Evolutionary conservation across 148 eudicot species (phyloP).

Genomic region (Drosera capensis): DNA sequence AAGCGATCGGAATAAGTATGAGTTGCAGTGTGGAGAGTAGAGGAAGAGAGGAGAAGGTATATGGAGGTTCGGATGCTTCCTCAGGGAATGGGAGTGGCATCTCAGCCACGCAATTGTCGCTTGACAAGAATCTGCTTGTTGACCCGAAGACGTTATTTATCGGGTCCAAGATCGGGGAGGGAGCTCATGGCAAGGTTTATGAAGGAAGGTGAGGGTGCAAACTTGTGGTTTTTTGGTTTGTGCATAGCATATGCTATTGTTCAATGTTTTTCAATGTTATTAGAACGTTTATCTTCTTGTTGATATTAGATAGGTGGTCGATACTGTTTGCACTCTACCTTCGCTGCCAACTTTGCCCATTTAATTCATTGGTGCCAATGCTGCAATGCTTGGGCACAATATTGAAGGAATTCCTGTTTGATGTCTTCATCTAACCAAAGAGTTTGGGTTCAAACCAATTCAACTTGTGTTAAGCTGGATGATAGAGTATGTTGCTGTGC

Average conservation of each 20-base stretch:
- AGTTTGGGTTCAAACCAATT: no score
- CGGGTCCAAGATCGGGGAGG: slow-evolving; percentile 73
- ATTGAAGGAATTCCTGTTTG: no score
- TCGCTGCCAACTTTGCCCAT: no score
- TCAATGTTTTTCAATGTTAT: neutral
- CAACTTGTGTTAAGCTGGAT: no score
- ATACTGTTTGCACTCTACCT: neutral
- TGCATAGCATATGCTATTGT: no score
- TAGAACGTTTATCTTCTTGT: neutral
- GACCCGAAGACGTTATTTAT: slow-evolving; percentile 69
- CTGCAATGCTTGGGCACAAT: no score
- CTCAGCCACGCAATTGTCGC: slow-evolving; percentile 22
- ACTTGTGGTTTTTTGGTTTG: neutral
- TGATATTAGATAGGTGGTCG: neutral
- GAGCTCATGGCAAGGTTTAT: slow-evolving; percentile 80
- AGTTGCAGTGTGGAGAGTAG: slow-evolving; percentile 27
- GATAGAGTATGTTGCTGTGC: no score
- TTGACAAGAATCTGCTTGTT: slow-evolving; percentile 59
- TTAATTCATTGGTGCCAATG: no score
- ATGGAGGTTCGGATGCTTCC: slow-evolving; percentile 8
- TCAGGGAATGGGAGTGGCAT: slow-evolving; percentile 32
- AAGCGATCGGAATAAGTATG: slow-evolving; percentile 24
- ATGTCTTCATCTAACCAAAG: no score
- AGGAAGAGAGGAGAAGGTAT: slow-evolving; percentile 14
- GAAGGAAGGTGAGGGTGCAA: slow-evolving; percentile 47